Evolutionary conservation across 2,329 filamentous ascomycete species (phyloP).

Genomic region (Didymella pinodella): DNA sequence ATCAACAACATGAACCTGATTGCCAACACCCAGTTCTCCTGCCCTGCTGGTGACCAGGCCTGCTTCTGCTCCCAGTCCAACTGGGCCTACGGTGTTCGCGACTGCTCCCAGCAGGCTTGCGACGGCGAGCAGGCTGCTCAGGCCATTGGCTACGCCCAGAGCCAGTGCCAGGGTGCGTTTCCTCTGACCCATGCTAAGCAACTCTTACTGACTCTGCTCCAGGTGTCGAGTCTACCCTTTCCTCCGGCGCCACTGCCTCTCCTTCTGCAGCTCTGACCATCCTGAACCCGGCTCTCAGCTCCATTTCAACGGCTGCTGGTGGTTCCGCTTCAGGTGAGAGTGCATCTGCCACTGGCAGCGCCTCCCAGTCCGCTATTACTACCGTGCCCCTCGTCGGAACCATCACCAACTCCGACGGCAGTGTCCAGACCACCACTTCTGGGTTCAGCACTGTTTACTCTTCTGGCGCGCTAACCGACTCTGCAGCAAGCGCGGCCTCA

Average conservation of each 20-base stretch:
- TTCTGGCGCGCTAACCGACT: constrained; percentile 22
- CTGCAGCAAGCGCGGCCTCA: constrained; percentile 26
- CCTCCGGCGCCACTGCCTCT: constrained; percentile 6
- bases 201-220: constrained; percentile 1
- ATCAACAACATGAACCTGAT: constrained; percentile 57
- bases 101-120: constrained; percentile 57
- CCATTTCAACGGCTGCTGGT: constrained; percentile 10
- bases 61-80: constrained; percentile 57
- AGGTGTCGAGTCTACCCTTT: constrained; percentile 8
- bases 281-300: constrained; percentile 32
- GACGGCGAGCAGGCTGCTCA: constrained; percentile 31
- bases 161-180: constrained; percentile 45
- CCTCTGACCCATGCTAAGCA: background rate
- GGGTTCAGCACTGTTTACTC: constrained; percentile 35
- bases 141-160: constrained; percentile 46
- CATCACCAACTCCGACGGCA: constrained; percentile 33
- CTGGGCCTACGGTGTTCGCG: constrained; percentile 58
- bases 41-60: constrained; percentile 46
- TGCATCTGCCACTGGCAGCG: constrained; percentile 20
- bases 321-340: constrained; percentile 21
- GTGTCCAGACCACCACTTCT: constrained; percentile 33
- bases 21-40: constrained; percentile 52
- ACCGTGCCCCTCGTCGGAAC: constrained; percentile 32
- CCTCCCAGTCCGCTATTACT: constrained; percentile 26
- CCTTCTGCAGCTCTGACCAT: constrained; percentile 32